Evolutionary conservation across 345 rosid genomes (phyloP).

Genomic region (Physaria fendleri): DNA sequence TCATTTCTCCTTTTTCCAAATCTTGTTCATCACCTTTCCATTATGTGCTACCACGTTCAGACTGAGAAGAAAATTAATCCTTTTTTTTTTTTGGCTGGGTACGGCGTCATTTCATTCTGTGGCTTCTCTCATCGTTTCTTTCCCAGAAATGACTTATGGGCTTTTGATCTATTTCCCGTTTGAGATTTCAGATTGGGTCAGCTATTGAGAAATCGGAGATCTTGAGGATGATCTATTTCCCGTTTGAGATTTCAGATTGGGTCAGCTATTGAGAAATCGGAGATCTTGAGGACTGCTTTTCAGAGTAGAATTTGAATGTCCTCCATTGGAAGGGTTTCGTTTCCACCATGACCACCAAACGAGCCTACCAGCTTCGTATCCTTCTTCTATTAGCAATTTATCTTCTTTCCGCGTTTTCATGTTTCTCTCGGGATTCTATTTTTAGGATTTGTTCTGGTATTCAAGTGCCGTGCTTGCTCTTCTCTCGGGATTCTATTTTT

Average conservation of each 20-base stretch:
- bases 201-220: constrained; percentile 24
- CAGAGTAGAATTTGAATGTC: constrained; percentile 31
- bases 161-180: constrained; percentile 4
- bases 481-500: no score
- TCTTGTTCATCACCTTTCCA: not conserved
- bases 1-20: constrained; percentile 15
- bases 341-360: constrained; percentile 81
- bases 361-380: constrained; percentile 99
- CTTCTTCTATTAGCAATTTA: constrained; percentile 21
- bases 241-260: constrained; percentile 23
- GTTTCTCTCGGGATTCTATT: no score
- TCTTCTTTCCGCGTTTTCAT: not conserved
- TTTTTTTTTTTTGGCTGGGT: constrained; percentile 15
- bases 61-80: constrained; percentile 3
- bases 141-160: constrained; percentile 3
- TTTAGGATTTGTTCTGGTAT: no score
- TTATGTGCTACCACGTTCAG: no score
- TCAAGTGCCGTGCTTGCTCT: constrained; percentile 24
- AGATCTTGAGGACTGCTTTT: constrained; percentile 30
- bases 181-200: constrained; percentile 20
- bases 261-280: not conserved
- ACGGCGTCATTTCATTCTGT: constrained; percentile 6
- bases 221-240: constrained; percentile 14
- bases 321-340: constrained; percentile 44
- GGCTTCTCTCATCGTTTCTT: not conserved